Conservation (phyloP, 2,329 filamentous ascomycete species). For the Trichoderma endophyticum region DNA sequence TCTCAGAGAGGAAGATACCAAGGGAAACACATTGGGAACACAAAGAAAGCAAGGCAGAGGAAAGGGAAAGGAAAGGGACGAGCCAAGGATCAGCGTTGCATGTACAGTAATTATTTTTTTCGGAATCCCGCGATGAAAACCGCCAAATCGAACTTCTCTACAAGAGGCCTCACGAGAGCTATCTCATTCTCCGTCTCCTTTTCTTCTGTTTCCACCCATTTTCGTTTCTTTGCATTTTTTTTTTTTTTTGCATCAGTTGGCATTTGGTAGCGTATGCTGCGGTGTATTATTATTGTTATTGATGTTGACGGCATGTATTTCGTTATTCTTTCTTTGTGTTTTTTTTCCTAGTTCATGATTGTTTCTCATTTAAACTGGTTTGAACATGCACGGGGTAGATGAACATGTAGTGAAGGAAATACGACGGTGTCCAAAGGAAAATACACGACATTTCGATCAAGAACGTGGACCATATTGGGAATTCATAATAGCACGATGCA, state of each 20-base stretch:
- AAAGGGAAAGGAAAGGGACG: neutral
- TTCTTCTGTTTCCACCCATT: neutral
- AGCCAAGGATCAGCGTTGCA: neutral
- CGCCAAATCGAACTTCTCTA: constrained; percentile 3
- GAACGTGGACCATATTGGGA: neutral
- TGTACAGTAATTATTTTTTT: neutral
- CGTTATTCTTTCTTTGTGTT: neutral
- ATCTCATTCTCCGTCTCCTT: neutral
- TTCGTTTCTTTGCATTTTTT: neutral
- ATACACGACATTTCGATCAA: neutral
- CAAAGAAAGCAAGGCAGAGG: neutral
- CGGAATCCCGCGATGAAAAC: neutral
- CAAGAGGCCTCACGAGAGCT: neutral
- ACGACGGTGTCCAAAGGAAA: neutral
- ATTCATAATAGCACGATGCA: neutral
- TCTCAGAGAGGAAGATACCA: too few species aligned
- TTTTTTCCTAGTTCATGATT: neutral
- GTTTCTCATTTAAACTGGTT: neutral
- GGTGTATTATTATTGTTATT: neutral
- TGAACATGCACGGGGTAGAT: neutral
- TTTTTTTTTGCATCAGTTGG: neutral
- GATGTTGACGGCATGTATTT: neutral
- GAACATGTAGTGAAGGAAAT: neutral
- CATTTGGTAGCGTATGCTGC: neutral
- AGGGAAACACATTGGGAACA: neutral